Percentiles rank a stretch among this genome's conserved stretches.
These are phyloP conservation scores for Geranium brycei DNA, from an alignment of 345 rosid species.

Conservation along the genomic window DNA sequence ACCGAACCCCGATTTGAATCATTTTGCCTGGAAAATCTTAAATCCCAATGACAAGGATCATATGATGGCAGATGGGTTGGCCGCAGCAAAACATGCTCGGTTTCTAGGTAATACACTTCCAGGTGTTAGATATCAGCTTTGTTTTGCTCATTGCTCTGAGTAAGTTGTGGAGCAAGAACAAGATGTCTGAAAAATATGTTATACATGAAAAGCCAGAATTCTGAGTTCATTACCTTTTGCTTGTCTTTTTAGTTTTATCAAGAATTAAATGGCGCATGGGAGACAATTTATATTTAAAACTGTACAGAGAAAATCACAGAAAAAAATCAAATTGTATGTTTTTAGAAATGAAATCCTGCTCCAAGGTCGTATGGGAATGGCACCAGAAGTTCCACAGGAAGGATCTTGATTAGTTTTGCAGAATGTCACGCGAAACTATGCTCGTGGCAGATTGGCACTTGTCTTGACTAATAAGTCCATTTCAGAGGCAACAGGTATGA, in stretches of 20 bases:
- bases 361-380: background rate
- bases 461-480: no score
- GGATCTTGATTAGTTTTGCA: background rate
- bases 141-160: background rate
- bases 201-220: background rate
- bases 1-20: constrained; percentile 85
- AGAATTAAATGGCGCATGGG: background rate
- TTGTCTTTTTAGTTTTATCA: background rate
- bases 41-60: constrained; percentile 26
- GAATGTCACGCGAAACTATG: background rate
- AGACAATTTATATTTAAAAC: no score
- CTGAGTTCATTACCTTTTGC: background rate
- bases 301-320: constrained; percentile 3
- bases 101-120: constrained; percentile 2
- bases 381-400: background rate
- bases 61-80: background rate
- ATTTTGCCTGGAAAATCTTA: constrained; percentile 38
- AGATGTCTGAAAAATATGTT: background rate
- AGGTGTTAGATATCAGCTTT: background rate
- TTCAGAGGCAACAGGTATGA: no score
- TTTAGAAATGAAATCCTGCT: background rate
- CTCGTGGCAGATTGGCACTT: background rate
- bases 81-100: background rate
- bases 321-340: constrained; percentile 8
- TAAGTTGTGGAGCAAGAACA: background rate